These are phyloP conservation scores for Pestalotiopsis sp. DNA, from an alignment of 2,329 filamentous ascomycete genomes.

Conservation along the genomic window DNA sequence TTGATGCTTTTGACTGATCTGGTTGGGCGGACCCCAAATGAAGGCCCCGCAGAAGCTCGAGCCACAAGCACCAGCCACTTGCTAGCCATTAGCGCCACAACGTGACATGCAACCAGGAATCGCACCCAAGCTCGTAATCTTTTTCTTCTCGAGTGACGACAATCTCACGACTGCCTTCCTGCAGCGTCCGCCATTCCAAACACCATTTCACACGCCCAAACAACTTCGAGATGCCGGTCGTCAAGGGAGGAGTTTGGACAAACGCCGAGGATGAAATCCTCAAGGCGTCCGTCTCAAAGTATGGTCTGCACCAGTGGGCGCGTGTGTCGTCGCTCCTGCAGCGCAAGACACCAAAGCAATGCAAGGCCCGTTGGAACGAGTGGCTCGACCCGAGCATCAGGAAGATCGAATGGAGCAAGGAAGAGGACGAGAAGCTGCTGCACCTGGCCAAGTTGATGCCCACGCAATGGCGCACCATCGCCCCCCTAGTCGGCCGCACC, in stretches of 20 bases:
- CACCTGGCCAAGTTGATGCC: constrained; percentile 98
- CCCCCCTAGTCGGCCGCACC: constrained; percentile 92
- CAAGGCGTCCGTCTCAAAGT: constrained; percentile 92
- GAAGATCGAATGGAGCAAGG: constrained; percentile 98
- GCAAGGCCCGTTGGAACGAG: constrained; percentile 97
- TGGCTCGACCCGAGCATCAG: constrained; percentile 98
- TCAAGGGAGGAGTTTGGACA: constrained; percentile 76
- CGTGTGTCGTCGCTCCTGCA: constrained; percentile 96
- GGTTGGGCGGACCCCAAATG: too few relatives aligned
- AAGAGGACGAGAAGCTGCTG: constrained; percentile 96
- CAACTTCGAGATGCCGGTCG: constrained; percentile 62
- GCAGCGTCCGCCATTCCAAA: background rate
- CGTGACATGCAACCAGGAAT: background rate
- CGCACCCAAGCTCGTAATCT: background rate
- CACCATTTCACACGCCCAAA: background rate
- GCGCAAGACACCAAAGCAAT: constrained; percentile 97
- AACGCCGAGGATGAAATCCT: constrained; percentile 87
- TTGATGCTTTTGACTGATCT: too few relatives aligned
- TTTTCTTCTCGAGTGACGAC: constrained; percentile 3
- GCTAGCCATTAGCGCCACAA: background rate
- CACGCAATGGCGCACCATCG: constrained; percentile 98
- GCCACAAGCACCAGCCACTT: background rate
- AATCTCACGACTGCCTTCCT: background rate
- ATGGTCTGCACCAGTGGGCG: constrained; percentile 96
- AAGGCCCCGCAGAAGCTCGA: background rate